A percentile compares a stretch with the other conserved stretches of the same genome.
Conservation (phyloP, 108 stramenopile species). For the Pseudonitzschia multiseries region DNA sequence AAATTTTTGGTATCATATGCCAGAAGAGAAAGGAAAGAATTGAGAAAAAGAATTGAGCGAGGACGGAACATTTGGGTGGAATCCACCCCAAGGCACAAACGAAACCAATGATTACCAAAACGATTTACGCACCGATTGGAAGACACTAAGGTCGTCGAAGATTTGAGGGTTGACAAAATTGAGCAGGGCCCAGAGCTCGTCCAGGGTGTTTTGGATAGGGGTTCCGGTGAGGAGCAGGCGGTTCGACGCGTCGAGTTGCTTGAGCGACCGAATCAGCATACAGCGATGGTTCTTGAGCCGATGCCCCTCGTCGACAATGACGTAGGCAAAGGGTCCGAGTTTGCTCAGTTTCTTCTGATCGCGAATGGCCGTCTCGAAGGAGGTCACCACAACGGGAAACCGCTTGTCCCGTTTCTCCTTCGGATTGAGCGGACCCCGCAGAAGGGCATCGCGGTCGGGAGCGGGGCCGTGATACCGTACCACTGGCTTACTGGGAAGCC, state of each 20-base stretch:
- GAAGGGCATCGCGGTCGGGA: constrained; percentile 77
- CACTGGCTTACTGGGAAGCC: constrained; percentile 89
- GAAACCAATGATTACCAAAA: neutral
- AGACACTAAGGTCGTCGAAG: constrained; percentile 96
- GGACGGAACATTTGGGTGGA: too few relatives aligned
- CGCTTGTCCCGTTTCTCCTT: constrained; percentile 54
- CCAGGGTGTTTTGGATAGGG: constrained; percentile 95
- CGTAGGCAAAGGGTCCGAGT: constrained; percentile 81
- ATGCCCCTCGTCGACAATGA: constrained; percentile 99
- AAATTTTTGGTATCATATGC: neutral
- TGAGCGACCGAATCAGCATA: constrained; percentile 89
- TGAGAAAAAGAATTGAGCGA: too few relatives aligned
- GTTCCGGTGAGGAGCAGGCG: constrained; percentile 95
- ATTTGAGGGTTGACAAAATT: constrained; percentile 99
- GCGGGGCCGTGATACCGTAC: constrained; percentile 92
- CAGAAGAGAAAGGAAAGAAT: neutral
- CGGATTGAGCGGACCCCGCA: constrained; percentile 67
- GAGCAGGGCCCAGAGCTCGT: constrained; percentile 97
- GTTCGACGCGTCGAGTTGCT: constrained; percentile 79
- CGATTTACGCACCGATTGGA: constrained; percentile 60
- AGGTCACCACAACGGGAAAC: constrained; percentile 94
- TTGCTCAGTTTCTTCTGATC: constrained; percentile 77
- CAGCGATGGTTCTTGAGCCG: constrained; percentile 96
- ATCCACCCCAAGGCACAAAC: too few relatives aligned
- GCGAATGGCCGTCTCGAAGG: constrained; percentile 91